Base-by-base conservation (phyloP, 2,329 filamentous ascomycete species). In the Bipolaris oryzae region DNA sequence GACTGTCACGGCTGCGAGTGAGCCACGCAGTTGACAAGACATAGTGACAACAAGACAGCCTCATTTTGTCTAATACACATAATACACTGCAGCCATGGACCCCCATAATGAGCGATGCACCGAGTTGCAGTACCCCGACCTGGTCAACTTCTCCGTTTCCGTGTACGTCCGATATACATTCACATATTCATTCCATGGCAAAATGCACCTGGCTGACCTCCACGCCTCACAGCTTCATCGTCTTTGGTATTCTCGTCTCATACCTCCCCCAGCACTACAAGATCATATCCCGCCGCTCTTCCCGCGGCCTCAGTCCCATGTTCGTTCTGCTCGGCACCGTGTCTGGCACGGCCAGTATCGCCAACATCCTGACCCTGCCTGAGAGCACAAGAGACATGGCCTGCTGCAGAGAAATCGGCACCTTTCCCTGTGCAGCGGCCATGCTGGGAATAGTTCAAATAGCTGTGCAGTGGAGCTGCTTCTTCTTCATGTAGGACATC, bases 211-310 rank as follows among this genome's bases (percentile, higher is more conserved):
- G 38, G 55, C 61, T 66, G 60, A 64, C 56, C 53, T 21, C 57
- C 63, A 21, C 34, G 31, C 23, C 23, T 6, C 38, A 42, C 55
- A 86, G 84, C 60, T 77, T 96, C 69, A 91, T 98, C 66, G 82
- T 98, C 60, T 74, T 96, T 67, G 94, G 94, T 55, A 93, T 98
- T 68, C 82, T 97, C 60, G 80, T 96, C 56, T 98, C 94, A 33
- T 99, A 99, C 79, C 84, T 98, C 2, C 95, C 95, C 0, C 95
- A 99, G 75, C 94, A 98, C 78, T 85, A 89, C 75, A 92, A 95
- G 70, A 98, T 99, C 77, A 91, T 96, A 66, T 82, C 85, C 38
- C 87, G 92, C 53, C 86, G 88, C 59, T 95, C 91, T 13, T 96
- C 94, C 20, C 94, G 96, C 75, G 95, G 95, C 60, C 93, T 99